A percentile compares a stretch with the other conserved stretches of the same genome.
Evolutionary conservation across 352 stramenopile genomes (phyloP).

Genomic region (Phytopythium delawarense): DNA sequence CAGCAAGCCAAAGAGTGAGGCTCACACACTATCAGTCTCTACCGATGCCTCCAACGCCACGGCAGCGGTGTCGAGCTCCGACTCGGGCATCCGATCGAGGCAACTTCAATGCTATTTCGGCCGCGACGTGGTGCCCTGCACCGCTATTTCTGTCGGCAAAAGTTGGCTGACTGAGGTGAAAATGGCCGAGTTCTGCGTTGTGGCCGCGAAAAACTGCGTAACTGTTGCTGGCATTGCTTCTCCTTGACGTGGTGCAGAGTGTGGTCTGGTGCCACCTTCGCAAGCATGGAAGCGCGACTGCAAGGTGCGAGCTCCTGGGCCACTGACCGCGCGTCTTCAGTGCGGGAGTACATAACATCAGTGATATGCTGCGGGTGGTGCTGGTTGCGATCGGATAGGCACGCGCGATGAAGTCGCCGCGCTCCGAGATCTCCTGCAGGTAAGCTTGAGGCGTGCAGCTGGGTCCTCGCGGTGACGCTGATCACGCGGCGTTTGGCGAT

Average conservation of each 20-base stretch:
- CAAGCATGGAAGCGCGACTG: neutral
- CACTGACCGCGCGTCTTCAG: neutral
- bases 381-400: conserved; percentile 14
- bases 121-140: too few species aligned
- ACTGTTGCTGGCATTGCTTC: neutral
- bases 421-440: conserved; percentile 50
- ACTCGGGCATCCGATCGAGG: too few species aligned
- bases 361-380: too few species aligned
- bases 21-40: too few species aligned
- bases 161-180: neutral
- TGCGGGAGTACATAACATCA: neutral
- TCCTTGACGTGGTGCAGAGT: neutral
- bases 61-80: too few species aligned
- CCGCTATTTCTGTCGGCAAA: neutral
- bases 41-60: too few species aligned
- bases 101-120: too few species aligned
- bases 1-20: too few species aligned
- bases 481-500: neutral
- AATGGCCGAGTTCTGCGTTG: neutral
- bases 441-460: neutral
- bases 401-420: conserved; percentile 54
- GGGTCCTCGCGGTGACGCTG: too few species aligned
- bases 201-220: neutral
- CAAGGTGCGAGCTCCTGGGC: neutral
- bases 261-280: neutral